Conservation (phyloP, 148 eudicot genomes). For the Mesembryanthemum crystallinum region DNA sequence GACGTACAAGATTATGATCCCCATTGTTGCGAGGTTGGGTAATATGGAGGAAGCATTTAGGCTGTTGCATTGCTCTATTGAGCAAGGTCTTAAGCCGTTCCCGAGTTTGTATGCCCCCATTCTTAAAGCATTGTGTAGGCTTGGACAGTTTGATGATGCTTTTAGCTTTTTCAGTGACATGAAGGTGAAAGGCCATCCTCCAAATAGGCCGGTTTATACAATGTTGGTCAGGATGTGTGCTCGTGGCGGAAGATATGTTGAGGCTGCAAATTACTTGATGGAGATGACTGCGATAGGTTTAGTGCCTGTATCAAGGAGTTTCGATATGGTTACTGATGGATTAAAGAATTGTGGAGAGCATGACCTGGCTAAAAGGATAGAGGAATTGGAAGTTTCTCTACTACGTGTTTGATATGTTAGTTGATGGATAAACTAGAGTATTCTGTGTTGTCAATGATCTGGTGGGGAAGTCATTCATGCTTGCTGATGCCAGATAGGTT, state of each 20-base stretch:
- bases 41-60: conserved; percentile 74
- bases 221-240: conserved; percentile 86
- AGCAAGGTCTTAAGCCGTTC: conserved; percentile 84
- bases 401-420: conserved; percentile 47
- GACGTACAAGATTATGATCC: conserved; percentile 78
- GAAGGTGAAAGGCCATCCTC: conserved; percentile 82
- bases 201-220: conserved; percentile 86
- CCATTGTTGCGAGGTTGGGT: conserved; percentile 56
- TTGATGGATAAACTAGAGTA: not conserved
- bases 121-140: conserved; percentile 72
- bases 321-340: conserved; percentile 97
- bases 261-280: conserved; percentile 90
- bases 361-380: conserved; percentile 80
- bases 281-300: conserved; percentile 89
- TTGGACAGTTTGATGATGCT: conserved; percentile 88
- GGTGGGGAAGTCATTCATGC: not conserved
- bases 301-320: conserved; percentile 63
- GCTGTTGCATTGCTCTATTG: conserved; percentile 74
- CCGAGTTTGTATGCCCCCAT: conserved; percentile 97
- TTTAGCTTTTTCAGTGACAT: conserved; percentile 87
- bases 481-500: not conserved
- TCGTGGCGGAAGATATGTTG: conserved; percentile 84
- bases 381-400: conserved; percentile 77
- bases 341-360: conserved; percentile 92
- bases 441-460: not conserved